Base-by-base conservation (phyloP, 139 green algal species). In the Tetraselmis striata region DNA sequence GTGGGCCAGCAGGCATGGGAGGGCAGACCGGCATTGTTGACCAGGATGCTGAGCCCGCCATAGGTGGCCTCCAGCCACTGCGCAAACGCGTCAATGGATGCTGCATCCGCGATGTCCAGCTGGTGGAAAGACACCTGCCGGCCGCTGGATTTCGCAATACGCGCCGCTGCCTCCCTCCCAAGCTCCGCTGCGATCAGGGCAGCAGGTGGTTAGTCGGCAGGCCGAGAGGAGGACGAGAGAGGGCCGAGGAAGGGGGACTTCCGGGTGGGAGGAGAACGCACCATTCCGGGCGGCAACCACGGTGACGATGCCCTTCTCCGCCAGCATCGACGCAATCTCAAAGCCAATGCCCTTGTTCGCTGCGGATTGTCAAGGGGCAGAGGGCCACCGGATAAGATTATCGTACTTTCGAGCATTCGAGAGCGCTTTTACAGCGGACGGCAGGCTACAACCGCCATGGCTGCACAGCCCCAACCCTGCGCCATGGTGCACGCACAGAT, bases 331-430 rank as follows among this genome's bases (percentile, higher is more conserved):
- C 0, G 89, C 91, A 31, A 92, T 89, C 59, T 92, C 90, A 29
- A 87, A 88, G 25, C 92, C 92, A 30, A 95, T 95, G 67, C 92
- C 92, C 74, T 90, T 89, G 83, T 92, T 92, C 11, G 85, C 88
- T 90, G 86, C 82, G n/a, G n/a, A n/a, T n/a, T n/a, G n/a, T n/a
- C n/a, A n/a, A n/a, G n/a, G n/a, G n/a, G n/a, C n/a, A n/a, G n/a
- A n/a, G n/a, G n/a, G n/a, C n/a, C n/a, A n/a, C n/a, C n/a, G n/a
- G n/a, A n/a, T n/a, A n/a, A n/a, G n/a, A n/a, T 77, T 18, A 67
- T 67, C 45, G 45, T 67, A 67, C 11, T 67, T 5, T 18, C 45
- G 45, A 5, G 11, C 45, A 67, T n/a, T n/a, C n/a, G n/a, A n/a
- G n/a, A n/a, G n/a, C n/a, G n/a, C n/a, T n/a, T n/a, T n/a, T 18